Evolutionary conservation across 106 monocot species (phyloP).

Genomic region (Phalaenopsis equestris): DNA sequence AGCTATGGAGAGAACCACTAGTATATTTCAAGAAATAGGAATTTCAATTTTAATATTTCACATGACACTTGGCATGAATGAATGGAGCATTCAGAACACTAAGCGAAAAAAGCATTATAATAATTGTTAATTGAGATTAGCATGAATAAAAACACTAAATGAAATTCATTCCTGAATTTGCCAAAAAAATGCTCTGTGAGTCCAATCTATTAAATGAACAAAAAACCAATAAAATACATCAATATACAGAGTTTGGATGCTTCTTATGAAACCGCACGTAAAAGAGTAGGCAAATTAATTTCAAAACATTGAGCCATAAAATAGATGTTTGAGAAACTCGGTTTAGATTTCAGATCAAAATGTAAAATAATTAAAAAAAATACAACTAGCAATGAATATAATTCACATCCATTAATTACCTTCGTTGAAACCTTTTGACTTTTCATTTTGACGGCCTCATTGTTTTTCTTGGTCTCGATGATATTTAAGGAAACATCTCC

Average conservation of each 20-base stretch:
- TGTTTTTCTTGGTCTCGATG: slow-evolving; percentile 15
- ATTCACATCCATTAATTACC: slow-evolving; percentile 18
- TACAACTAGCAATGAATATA: not conserved
- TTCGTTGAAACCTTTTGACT: slow-evolving; percentile 19
- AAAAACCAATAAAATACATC: not conserved
- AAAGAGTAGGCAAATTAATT: not conserved
- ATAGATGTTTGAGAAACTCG: not conserved
- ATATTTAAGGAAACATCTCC: slow-evolving; percentile 16
- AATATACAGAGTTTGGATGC: not conserved
- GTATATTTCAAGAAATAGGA: not conserved
- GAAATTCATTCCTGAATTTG: not conserved
- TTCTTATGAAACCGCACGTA: not conserved
- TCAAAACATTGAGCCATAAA: not conserved
- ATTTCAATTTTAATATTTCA: not conserved
- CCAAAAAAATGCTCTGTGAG: not conserved
- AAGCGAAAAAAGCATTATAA: not conserved
- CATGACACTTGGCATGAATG: not conserved
- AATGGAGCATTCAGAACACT: not conserved
- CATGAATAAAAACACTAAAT: not conserved
- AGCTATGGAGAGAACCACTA: not conserved
- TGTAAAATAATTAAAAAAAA: not conserved
- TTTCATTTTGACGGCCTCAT: slow-evolving; percentile 18
- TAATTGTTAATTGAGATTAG: not conserved
- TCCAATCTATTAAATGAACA: not conserved
- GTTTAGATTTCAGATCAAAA: not conserved